Conservation (phyloP, 129 eudicot species). For the Saposhnikovia divaricata region DNA sequence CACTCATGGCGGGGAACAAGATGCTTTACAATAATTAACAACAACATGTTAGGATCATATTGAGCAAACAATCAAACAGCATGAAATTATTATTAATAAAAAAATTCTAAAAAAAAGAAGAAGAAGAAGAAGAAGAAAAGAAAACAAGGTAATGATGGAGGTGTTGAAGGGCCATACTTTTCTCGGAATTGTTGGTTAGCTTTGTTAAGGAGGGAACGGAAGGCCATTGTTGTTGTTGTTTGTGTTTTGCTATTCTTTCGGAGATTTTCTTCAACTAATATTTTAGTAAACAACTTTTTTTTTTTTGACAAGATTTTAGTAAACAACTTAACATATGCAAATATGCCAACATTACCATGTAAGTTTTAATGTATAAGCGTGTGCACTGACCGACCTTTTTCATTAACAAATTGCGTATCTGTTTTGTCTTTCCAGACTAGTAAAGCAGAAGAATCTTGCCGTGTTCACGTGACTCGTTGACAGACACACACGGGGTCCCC, state of each 20-base stretch:
- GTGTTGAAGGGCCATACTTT: constrained; percentile 6
- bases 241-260: constrained; percentile 6
- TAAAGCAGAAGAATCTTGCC: background rate
- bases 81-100: background rate
- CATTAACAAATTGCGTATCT: background rate
- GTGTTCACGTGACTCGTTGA: background rate
- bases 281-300: too few relatives aligned
- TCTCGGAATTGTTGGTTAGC: constrained; percentile 7
- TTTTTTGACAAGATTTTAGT: too few relatives aligned
- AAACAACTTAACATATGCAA: too few relatives aligned
- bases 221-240: constrained; percentile 23
- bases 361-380: too few relatives aligned
- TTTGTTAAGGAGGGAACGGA: constrained; percentile 8
- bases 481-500: background rate
- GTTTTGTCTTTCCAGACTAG: background rate
- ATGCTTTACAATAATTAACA: constrained; percentile 14
- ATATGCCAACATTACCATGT: background rate
- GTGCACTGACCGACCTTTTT: background rate
- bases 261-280: background rate
- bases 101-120: background rate
- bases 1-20: constrained; percentile 21
- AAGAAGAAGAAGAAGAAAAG: background rate
- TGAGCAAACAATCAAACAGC: background rate
- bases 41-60: constrained; percentile 4
- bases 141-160: background rate